Evolutionary conservation across 192 early-diverging fungal genomes (phyloP), one percentile per base, ranked within the genome.

Genomic region (Fimicolochytrium jonesii): DNA sequence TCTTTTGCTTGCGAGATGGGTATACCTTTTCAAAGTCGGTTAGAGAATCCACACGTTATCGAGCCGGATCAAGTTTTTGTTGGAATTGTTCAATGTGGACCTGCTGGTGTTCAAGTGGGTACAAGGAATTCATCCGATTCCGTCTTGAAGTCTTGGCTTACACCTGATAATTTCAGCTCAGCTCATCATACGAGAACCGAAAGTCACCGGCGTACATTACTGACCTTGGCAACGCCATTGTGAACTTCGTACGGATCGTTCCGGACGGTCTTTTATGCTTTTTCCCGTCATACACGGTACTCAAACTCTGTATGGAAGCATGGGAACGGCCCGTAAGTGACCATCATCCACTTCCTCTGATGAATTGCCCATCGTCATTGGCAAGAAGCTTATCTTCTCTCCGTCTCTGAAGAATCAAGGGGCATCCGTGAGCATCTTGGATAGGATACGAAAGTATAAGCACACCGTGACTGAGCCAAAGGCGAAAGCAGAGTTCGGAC

Each of bases 21-120:
- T 15, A 67, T 85, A 18, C 61, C 67, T 6, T 77, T 77, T 33
- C 43, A 34, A 25, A 20, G 56, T 26, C 77, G 62, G 23, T 51
- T 87, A 10, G 82, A 85, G 41, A 82, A 83, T 26, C 53, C 75
- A 29, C 90, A 91, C 67, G 86, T 91, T 31, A 88, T 91, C 49
- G 65, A 77, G 3, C 45, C 67, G 0, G 53, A 71, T 6, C 87
- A 90, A 42, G 75, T 85, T 26, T 74, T 73, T 43, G 86, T 84
- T 0, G 70, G 77, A 10, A 71, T 80, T 17, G 56, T 89, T 6
- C 69, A 79, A 51, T 56, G 29, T 56, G 86, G 70, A 48, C 88
- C 70, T 26, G 67, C 33, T 28, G 72, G 37, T 9, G n/a, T n/a
- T n/a, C n/a, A n/a, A n/a, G n/a, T n/a, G n/a, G n/a, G n/a, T n/a